Percentiles rank a stretch among this genome's conserved stretches.
These are phyloP conservation scores for Ochetophila trinervis DNA, from an alignment of 306 rosid genomes.

Conservation along the genomic window DNA sequence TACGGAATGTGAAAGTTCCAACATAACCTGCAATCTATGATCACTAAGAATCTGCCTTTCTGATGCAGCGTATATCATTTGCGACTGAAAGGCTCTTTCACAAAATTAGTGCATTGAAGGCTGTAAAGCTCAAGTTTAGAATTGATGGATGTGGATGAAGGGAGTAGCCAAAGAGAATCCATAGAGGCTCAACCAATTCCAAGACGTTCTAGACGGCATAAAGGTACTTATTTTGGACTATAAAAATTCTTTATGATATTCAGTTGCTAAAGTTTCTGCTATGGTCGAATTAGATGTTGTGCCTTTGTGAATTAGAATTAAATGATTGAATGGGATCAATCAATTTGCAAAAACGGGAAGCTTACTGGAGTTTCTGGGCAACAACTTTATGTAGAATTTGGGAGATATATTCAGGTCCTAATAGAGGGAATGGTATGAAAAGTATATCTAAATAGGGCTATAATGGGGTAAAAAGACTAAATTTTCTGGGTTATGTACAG, in stretches of 20 bases:
- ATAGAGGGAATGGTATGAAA: not conserved
- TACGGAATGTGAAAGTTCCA: not conserved
- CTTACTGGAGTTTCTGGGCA: not conserved
- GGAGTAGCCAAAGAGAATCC: slow-evolving; percentile 8
- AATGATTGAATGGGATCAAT: not conserved
- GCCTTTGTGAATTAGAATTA: too few species aligned
- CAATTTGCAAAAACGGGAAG: not conserved
- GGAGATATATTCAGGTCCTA: not conserved
- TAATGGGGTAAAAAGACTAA: not conserved
- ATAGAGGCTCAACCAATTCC: slow-evolving; percentile 10
- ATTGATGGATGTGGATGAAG: slow-evolving; percentile 32
- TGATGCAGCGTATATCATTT: slow-evolving; percentile 1
- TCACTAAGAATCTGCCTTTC: not conserved
- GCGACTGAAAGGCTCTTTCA: not conserved
- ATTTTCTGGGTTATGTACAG: too few species aligned
- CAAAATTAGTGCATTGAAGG: slow-evolving; percentile 6
- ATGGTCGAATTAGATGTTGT: not conserved
- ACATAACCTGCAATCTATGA: not conserved
- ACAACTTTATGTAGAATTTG: not conserved
- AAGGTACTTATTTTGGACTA: slow-evolving; percentile 21
- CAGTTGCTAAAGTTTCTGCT: not conserved
- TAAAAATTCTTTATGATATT: not conserved
- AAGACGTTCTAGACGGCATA: slow-evolving; percentile 8
- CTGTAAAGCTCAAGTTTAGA: slow-evolving; percentile 14
- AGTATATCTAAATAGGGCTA: not conserved